A percentile compares a stretch with the other conserved stretches of the same genome.
phyloP scores from a whole-genome alignment of 176 grass and related monocot genomes.

The Zoysia japonica region DNA sequence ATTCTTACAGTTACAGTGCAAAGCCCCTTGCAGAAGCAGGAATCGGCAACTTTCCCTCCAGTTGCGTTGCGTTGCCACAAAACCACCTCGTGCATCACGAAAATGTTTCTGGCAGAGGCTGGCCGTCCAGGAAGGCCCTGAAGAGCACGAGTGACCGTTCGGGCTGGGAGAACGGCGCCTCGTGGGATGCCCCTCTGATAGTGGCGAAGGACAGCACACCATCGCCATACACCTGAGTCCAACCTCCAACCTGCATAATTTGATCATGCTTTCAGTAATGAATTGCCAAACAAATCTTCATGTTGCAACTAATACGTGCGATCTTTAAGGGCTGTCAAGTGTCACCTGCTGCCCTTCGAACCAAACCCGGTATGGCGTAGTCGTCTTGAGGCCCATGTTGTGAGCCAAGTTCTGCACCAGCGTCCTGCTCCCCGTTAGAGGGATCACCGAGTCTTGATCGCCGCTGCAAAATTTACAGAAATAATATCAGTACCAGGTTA shows the following conservation, averaged over 20 bases:
- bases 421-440: conserved; percentile 82
- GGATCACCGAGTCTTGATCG: conserved; percentile 97
- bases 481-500: conserved; percentile 13
- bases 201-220: conserved; percentile 81
- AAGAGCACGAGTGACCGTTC: conserved; percentile 91
- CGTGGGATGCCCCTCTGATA: conserved; percentile 90
- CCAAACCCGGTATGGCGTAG: conserved; percentile 81
- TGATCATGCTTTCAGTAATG: neutral
- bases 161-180: conserved; percentile 96
- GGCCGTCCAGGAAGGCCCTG: conserved; percentile 75
- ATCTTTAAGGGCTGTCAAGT: neutral
- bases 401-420: conserved; percentile 78
- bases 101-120: conserved; percentile 83
- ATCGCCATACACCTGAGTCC: conserved; percentile 85
- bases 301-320: neutral
- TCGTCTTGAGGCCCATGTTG: conserved; percentile 66
- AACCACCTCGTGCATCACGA: conserved; percentile 38
- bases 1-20: conserved; percentile 41
- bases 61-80: neutral
- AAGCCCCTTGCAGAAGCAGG: conserved; percentile 38
- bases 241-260: conserved; percentile 75
- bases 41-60: neutral
- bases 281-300: neutral
- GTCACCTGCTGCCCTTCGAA: conserved; percentile 88
- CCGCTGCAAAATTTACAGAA: conserved; percentile 53